phyloP scores from a whole-genome alignment of 805 yeast genomes.

The Wickerhamomyces canadensis region DNA sequence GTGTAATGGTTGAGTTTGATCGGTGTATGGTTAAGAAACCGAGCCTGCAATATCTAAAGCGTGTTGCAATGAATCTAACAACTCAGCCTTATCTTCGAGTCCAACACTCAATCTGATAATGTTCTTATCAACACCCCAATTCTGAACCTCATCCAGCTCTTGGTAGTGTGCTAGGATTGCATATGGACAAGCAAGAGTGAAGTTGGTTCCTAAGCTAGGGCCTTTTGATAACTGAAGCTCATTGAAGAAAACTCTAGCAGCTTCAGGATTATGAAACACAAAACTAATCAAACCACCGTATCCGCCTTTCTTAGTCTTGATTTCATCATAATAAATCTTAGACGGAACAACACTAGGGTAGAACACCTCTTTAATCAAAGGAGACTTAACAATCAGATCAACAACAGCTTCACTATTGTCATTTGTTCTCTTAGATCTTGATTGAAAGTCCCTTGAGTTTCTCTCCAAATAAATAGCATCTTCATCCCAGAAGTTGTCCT shows the following conservation, averaged over 20 bases:
- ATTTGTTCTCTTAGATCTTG: constrained; percentile 51
- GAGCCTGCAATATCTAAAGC: constrained; percentile 17
- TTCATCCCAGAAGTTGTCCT: constrained; percentile 85
- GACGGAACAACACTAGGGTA: constrained; percentile 62
- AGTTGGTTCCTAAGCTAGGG: constrained; percentile 87
- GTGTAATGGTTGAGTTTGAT: too few species aligned
- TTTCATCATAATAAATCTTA: constrained; percentile 60
- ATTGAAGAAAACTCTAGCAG: constrained; percentile 73
- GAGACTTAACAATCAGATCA: constrained; percentile 41
- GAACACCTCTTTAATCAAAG: constrained; percentile 54
- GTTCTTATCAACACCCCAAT: constrained; percentile 78
- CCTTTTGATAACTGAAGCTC: constrained; percentile 71
- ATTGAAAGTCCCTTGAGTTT: constrained; percentile 83
- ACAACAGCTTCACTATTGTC: constrained; percentile 50
- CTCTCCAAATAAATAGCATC: constrained; percentile 90
- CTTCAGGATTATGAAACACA: constrained; percentile 55
- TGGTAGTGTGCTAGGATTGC: constrained; percentile 79
- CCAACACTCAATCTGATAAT: constrained; percentile 83
- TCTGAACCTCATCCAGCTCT: constrained; percentile 72
- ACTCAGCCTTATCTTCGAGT: constrained; percentile 61
- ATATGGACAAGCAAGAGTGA: constrained; percentile 86
- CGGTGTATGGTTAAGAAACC: not conserved
- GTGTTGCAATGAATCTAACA: constrained; percentile 25
- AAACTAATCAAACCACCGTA: constrained; percentile 85
- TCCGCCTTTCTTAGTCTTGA: constrained; percentile 69